These are phyloP conservation scores for Centrapalus pauciflorus DNA, from an alignment of 129 eudicot genomes.

Conservation along the genomic window DNA sequence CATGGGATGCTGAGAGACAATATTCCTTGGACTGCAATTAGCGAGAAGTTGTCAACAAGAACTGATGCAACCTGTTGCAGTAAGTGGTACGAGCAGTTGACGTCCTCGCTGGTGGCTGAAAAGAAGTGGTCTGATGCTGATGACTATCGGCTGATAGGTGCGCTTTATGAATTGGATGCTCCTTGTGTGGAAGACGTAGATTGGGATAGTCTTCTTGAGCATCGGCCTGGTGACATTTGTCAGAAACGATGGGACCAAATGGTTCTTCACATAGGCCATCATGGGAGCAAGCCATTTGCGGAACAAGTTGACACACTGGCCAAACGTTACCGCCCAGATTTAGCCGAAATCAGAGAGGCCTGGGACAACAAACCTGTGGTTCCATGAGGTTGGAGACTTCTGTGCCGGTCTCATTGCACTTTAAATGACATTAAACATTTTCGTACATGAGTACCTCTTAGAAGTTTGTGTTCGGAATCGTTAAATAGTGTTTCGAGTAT, in stretches of 20 bases:
- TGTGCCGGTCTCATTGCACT: no score
- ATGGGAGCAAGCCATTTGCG: slow-evolving; percentile 43
- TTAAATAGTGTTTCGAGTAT: no score
- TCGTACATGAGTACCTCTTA: no score
- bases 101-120: slow-evolving; percentile 57
- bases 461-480: no score
- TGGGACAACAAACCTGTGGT: slow-evolving; percentile 47
- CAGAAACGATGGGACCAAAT: slow-evolving; percentile 59
- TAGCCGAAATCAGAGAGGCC: slow-evolving; percentile 45
- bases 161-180: slow-evolving; percentile 50
- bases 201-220: slow-evolving; percentile 64
- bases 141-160: slow-evolving; percentile 51
- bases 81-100: slow-evolving; percentile 67
- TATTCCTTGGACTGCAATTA: slow-evolving; percentile 55
- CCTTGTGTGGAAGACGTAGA: slow-evolving; percentile 70
- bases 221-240: slow-evolving; percentile 52
- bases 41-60: slow-evolving; percentile 49
- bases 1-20: slow-evolving; percentile 83
- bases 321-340: slow-evolving; percentile 47
- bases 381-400: slow-evolving; percentile 9
- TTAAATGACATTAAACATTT: no score
- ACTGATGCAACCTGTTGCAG: slow-evolving; percentile 27
- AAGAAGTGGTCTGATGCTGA: slow-evolving; percentile 56
- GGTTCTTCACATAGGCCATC: slow-evolving; percentile 54
- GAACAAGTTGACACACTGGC: slow-evolving; percentile 65